Evolutionary conservation across 129 eudicot species (phyloP).

Genomic region (Ambrosia artemisiifolia): DNA sequence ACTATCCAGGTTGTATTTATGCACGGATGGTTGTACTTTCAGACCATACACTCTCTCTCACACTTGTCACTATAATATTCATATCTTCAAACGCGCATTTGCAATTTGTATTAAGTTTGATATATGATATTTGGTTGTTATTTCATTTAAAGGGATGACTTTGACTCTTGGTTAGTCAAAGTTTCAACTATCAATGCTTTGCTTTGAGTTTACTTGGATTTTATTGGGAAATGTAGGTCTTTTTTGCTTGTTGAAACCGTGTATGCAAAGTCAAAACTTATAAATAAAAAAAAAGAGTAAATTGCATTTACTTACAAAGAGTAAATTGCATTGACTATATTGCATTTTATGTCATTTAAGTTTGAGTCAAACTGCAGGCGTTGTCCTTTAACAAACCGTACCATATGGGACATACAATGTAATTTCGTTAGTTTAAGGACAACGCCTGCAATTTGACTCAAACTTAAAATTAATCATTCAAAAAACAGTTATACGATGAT

Average conservation of each 20-base stretch:
- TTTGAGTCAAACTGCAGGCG: too few species aligned
- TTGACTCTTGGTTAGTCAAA: slow-evolving; percentile 27
- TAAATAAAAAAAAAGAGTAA: neutral
- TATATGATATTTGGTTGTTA: slow-evolving; percentile 3
- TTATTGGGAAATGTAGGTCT: slow-evolving; percentile 21
- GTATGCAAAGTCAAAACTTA: neutral
- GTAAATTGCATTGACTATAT: too few species aligned
- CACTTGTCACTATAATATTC: slow-evolving; percentile 1
- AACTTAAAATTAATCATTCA: too few species aligned
- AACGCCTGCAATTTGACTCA: too few species aligned
- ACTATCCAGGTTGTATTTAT: neutral
- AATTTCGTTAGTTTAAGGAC: too few species aligned
- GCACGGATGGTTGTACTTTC: neutral
- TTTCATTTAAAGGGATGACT: neutral
- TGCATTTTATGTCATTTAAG: too few species aligned
- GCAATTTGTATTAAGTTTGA: neutral
- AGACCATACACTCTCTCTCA: slow-evolving; percentile 1
- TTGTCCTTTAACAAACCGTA: too few species aligned
- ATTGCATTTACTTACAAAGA: too few species aligned
- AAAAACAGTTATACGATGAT: neutral
- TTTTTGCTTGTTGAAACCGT: slow-evolving; percentile 24
- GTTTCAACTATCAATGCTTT: slow-evolving; percentile 4
- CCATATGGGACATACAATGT: too few species aligned
- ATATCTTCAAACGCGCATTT: slow-evolving; percentile 14
- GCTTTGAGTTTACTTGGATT: slow-evolving; percentile 27